Conservation (phyloP, 2,329 filamentous ascomycete species). For the Colletotrichum sp. region DNA sequence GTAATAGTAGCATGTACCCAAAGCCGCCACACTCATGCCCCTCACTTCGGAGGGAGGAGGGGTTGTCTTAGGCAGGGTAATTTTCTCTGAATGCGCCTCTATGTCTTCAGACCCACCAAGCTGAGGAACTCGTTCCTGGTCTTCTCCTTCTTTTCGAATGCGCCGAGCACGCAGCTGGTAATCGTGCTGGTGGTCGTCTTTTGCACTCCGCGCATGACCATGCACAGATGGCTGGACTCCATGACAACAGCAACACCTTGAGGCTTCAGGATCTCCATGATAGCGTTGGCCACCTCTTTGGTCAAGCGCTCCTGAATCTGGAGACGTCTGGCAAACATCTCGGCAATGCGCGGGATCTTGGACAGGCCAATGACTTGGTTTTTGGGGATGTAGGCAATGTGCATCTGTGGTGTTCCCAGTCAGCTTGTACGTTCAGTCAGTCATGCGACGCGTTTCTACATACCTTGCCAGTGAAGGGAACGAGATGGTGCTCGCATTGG, state of each 20-base stretch:
- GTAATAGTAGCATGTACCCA: neutral
- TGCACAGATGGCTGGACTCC: conserved; percentile 95
- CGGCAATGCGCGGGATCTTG: conserved; percentile 92
- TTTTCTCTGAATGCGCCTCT: neutral
- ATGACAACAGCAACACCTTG: conserved; percentile 97
- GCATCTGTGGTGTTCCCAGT: conserved; percentile 69
- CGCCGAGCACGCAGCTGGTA: conserved; percentile 96
- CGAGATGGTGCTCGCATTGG: conserved; percentile 95
- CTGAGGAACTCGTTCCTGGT: conserved; percentile 95
- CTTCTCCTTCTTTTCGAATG: conserved; percentile 91
- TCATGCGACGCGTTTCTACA: conserved; percentile 1
- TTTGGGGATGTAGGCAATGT: conserved; percentile 96
- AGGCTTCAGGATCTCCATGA: conserved; percentile 91
- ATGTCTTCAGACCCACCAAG: conserved; percentile 67
- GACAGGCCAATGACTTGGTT: conserved; percentile 93
- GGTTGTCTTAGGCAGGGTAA: neutral
- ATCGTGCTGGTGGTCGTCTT: conserved; percentile 88
- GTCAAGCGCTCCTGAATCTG: conserved; percentile 97
- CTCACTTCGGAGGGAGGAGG: neutral
- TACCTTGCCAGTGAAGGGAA: conserved; percentile 95
- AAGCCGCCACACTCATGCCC: neutral
- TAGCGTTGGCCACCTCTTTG: conserved; percentile 92
- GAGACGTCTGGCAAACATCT: conserved; percentile 92
- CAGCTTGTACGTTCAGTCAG: neutral
- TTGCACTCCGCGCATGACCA: conserved; percentile 98